Conservation (phyloP, 2,329 filamentous ascomycete species). For the Trichoderma sp. region DNA sequence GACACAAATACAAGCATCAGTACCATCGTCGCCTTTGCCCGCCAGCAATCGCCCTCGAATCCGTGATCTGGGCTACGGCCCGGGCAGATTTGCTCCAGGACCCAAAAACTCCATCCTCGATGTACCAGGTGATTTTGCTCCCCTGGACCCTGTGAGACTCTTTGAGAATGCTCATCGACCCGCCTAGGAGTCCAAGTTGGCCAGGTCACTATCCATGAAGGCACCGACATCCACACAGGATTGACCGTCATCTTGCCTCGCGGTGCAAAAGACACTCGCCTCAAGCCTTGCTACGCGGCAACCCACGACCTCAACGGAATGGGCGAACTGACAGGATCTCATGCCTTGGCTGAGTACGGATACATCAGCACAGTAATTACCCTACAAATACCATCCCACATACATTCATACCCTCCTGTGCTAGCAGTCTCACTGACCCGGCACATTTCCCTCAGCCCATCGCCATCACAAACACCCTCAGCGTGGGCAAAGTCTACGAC, state of each 20-base stretch:
- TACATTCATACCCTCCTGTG: background rate
- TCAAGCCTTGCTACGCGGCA: conserved; percentile 3
- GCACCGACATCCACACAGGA: background rate
- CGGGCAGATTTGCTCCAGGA: background rate
- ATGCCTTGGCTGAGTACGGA: conserved; percentile 3
- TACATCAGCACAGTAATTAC: background rate
- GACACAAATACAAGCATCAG: background rate
- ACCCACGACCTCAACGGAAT: conserved; percentile 8
- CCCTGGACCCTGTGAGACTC: too few species aligned
- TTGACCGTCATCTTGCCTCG: background rate
- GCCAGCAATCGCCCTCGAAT: background rate
- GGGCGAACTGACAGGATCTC: background rate
- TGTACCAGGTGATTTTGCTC: too few species aligned
- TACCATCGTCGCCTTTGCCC: background rate
- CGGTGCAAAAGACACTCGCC: background rate
- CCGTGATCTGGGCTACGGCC: conserved; percentile 3
- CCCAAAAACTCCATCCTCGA: conserved; percentile 11
- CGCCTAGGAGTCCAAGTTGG: background rate
- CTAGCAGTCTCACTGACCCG: background rate
- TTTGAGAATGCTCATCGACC: background rate
- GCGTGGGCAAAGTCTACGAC: conserved; percentile 3
- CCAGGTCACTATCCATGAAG: background rate
- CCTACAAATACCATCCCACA: too few species aligned
- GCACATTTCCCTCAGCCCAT: background rate
- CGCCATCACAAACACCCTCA: conserved; percentile 9